A percentile compares a stretch with the other conserved stretches of the same genome.
phyloP scores from a whole-genome alignment of 225 moss, liverwort and hornwort genomes.

The Ulota crispa region DNA sequence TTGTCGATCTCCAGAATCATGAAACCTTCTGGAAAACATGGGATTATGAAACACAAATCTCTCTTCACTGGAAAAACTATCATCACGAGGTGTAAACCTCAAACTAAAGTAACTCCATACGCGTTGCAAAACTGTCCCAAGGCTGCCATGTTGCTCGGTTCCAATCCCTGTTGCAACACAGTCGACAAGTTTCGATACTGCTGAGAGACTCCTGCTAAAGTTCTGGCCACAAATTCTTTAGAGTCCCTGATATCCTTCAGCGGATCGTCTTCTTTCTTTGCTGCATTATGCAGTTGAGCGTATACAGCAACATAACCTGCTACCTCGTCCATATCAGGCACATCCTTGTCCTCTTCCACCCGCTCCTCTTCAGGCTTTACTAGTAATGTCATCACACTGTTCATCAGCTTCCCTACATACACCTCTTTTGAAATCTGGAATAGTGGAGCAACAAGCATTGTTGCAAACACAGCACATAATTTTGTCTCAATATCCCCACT shows the following conservation, averaged over 20 bases:
- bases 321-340: conserved; percentile 98
- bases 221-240: conserved; percentile 74
- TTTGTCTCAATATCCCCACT: conserved; percentile 91
- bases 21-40: conserved; percentile 14
- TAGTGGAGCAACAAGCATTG: conserved; percentile 71
- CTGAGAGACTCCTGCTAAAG: conserved; percentile 62
- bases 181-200: conserved; percentile 69
- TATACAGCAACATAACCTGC: conserved; percentile 88
- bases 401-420: conserved; percentile 72
- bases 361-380: conserved; percentile 95
- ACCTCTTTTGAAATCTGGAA: conserved; percentile 56
- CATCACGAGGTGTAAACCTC: conserved; percentile 11
- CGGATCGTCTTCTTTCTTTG: conserved; percentile 97
- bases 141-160: conserved; percentile 67
- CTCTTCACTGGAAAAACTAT: conserved; percentile 10
- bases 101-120: conserved; percentile 62
- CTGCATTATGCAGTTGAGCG: conserved; percentile 92
- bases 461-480: conserved; percentile 84
- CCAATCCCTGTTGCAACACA: conserved; percentile 70
- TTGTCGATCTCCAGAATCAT: conserved; percentile 13
- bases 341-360: conserved; percentile 86
- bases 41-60: not conserved
- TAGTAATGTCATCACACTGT: conserved; percentile 83
- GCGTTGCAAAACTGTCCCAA: conserved; percentile 71
- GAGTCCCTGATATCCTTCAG: conserved; percentile 78